Evolutionary conservation across 2,329 filamentous ascomycete species (phyloP), one percentile per base, ranked within the genome.

Genomic region (Pestalotiopsis sp.): DNA sequence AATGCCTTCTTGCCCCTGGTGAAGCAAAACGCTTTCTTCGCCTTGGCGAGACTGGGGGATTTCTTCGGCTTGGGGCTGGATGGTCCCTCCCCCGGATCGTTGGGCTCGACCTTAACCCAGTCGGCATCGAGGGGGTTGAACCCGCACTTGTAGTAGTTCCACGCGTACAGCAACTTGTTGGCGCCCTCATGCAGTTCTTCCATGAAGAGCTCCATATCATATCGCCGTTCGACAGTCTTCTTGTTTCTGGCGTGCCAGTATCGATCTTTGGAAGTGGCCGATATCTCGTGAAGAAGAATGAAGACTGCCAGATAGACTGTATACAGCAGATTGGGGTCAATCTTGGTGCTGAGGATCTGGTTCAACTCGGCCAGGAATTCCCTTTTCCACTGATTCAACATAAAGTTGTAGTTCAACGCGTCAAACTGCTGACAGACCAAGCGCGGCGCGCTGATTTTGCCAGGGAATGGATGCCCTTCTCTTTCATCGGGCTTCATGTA

Each of bases 61-160:
- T 36, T 36, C 31, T 36, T 36, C 31, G 31, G 31, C 31, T 36
- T 36, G 31, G 31, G 14, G 45, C 11, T 52, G 45, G 20, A 52
- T 12, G 20, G 71, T 9, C 13, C 56, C 4, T n/a, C 17, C 11
- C 3, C 31, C 36, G 11, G 17, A 13, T 66, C 45, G 3, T 56
- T 25, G 17, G 76, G 71, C 59, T 73, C 76, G 31, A 74, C 72
- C 27, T 75, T 71, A 11, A 76, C 72, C 65, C 73, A 77, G 23
- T 77, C 71, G 39, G 75, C 68, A 6, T 74, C 68, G 56, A 75
- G 69, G 0, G 79, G 76, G n/a, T 80, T 74, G 17, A 75, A 71
- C 27, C 78, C 72, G 39, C 78, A 79, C 68, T 82, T 83, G 74
- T 82, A 87, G 71, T 87, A 87, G 63, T 85, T 83, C 86, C 86